phyloP scores from a whole-genome alignment of 352 stramenopile genomes.

The Globisporangium barbulae region DNA sequence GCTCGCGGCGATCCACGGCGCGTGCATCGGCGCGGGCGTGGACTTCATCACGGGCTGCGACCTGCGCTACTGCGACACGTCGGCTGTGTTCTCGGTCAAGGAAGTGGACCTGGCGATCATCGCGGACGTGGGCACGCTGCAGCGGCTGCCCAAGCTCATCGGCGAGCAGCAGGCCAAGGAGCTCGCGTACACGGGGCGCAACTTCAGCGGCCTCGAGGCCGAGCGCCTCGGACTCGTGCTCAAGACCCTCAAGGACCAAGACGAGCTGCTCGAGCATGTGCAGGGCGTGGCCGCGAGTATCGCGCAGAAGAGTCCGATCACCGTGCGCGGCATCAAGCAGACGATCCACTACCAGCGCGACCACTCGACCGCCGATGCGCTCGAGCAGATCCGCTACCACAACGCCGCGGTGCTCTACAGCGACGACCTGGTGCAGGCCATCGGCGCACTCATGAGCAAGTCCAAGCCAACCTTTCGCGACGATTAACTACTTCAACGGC shows the following conservation, averaged over 20 bases:
- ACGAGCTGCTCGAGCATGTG: slow-evolving; percentile 59
- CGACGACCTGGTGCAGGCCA: slow-evolving; percentile 76
- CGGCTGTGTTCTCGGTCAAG: slow-evolving; percentile 82
- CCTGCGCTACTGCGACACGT: slow-evolving; percentile 81
- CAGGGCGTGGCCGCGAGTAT: slow-evolving; percentile 54
- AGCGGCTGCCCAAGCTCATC: slow-evolving; percentile 82
- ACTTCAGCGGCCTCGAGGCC: slow-evolving; percentile 75
- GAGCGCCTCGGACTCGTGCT: slow-evolving; percentile 76
- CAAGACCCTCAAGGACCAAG: slow-evolving; percentile 57
- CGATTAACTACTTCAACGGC: slow-evolving; percentile 30
- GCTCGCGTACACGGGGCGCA: slow-evolving; percentile 79
- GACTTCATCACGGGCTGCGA: slow-evolving; percentile 89
- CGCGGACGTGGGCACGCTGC: slow-evolving; percentile 85
- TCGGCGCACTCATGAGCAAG: slow-evolving; percentile 71
- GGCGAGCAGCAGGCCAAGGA: slow-evolving; percentile 85
- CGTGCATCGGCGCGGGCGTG: slow-evolving; percentile 82
- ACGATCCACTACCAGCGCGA: slow-evolving; percentile 86
- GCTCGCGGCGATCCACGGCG: slow-evolving; percentile 75
- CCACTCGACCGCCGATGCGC: slow-evolving; percentile 72
- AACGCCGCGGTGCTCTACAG: slow-evolving; percentile 85
- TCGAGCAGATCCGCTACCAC: slow-evolving; percentile 81
- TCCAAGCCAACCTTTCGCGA: slow-evolving; percentile 58
- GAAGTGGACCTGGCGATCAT: slow-evolving; percentile 89
- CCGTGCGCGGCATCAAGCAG: slow-evolving; percentile 85
- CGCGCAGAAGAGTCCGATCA: slow-evolving; percentile 82